Evolutionary conservation across 441 rosid species (phyloP).

Genomic region (Eutrema salsugineum): DNA sequence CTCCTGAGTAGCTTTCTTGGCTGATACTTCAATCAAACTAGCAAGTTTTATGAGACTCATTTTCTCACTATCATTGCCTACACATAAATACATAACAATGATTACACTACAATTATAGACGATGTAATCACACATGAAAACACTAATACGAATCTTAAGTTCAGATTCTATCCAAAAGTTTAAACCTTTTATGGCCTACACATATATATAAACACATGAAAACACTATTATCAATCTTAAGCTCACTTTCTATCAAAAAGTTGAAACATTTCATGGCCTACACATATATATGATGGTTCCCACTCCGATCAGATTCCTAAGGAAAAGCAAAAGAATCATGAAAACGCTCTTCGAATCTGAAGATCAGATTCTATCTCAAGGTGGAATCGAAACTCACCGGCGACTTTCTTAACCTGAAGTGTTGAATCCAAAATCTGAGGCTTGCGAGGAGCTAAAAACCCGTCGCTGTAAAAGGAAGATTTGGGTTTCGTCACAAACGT

Average conservation of each 20-base stretch:
- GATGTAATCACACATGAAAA: no score
- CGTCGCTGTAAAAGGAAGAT: slow-evolving; percentile 50
- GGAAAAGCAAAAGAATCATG: not conserved
- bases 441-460: slow-evolving; percentile 34
- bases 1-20: slow-evolving; percentile 80
- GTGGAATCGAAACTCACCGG: slow-evolving; percentile 37
- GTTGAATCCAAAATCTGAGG: slow-evolving; percentile 64
- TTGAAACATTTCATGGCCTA: slow-evolving; percentile 3
- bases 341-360: not conserved
- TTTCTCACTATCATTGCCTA: slow-evolving; percentile 73
- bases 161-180: not conserved
- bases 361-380: not conserved
- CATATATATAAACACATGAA: no score
- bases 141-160: not conserved
- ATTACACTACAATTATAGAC: not conserved
- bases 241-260: not conserved
- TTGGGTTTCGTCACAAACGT: slow-evolving; percentile 57
- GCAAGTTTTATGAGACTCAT: slow-evolving; percentile 89
- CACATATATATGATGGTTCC: not conserved
- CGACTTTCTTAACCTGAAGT: slow-evolving; percentile 39
- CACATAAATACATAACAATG: slow-evolving; percentile 3
- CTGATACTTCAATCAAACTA: slow-evolving; percentile 81
- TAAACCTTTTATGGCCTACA: not conserved
- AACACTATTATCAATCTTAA: not conserved
- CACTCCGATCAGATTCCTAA: not conserved